A percentile compares a stretch with the other conserved stretches of the same genome.
Evolutionary conservation across 768 basidiomycete species (phyloP).

Genomic region (Boletus eberwhitei): DNA sequence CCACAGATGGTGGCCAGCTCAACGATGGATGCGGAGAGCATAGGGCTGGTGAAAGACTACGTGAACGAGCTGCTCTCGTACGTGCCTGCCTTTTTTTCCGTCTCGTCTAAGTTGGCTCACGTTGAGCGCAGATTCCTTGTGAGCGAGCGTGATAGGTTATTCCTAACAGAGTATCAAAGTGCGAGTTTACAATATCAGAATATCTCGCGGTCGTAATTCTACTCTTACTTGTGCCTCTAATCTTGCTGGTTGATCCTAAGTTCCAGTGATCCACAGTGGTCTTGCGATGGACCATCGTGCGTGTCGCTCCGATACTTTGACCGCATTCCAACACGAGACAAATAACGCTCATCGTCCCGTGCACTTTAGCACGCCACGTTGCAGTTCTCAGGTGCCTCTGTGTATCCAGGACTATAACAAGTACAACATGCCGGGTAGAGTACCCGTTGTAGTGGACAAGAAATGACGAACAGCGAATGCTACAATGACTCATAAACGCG

Average conservation of each 20-base stretch:
- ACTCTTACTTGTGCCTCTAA: not conserved
- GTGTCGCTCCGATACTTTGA: slow-evolving; percentile 17
- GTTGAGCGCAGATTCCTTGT: slow-evolving; percentile 64
- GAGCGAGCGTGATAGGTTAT: slow-evolving; percentile 67
- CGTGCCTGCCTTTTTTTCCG: slow-evolving; percentile 24
- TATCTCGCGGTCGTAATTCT: slow-evolving; percentile 63
- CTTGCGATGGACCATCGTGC: slow-evolving; percentile 39
- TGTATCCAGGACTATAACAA: slow-evolving; percentile 65
- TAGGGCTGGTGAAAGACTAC: slow-evolving; percentile 80
- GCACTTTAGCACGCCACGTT: slow-evolving; percentile 48
- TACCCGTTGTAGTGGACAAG: too few relatives aligned
- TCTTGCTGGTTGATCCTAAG: not conserved
- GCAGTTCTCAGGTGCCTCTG: slow-evolving; percentile 57
- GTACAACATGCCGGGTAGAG: slow-evolving; percentile 44
- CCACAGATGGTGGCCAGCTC: slow-evolving; percentile 89
- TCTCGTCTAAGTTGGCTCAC: not conserved
- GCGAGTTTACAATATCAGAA: slow-evolving; percentile 80
- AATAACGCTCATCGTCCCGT: not conserved
- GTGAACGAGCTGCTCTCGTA: slow-evolving; percentile 84
- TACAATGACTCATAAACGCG: not conserved
- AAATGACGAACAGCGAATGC: too few relatives aligned
- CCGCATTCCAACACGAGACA: not conserved
- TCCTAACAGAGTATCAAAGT: slow-evolving; percentile 75
- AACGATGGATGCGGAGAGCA: slow-evolving; percentile 86
- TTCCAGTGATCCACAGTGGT: not conserved